Conservation (phyloP, 805 yeast species). For the Teunomyces cretensis region DNA sequence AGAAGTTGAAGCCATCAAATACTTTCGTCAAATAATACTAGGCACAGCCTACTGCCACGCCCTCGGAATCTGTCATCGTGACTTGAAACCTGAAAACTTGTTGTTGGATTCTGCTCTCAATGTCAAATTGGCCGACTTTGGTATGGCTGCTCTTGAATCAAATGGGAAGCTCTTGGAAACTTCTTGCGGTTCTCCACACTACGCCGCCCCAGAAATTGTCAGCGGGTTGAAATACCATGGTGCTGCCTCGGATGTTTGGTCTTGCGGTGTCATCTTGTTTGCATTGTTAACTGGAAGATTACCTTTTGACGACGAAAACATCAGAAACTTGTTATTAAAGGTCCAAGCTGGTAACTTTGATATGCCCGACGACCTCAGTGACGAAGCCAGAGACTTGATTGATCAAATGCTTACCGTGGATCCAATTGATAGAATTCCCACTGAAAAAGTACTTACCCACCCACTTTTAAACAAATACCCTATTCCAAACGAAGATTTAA, state of each 20-base stretch:
- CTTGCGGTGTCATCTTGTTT: slow-evolving; percentile 80
- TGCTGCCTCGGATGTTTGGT: slow-evolving; percentile 84
- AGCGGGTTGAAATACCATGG: slow-evolving; percentile 79
- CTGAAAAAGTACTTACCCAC: slow-evolving; percentile 62
- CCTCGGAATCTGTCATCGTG: slow-evolving; percentile 77
- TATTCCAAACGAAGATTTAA: slow-evolving; percentile 44
- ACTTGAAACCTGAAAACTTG: slow-evolving; percentile 78
- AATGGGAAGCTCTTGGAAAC: slow-evolving; percentile 72
- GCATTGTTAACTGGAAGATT: slow-evolving; percentile 78
- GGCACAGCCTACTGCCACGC: slow-evolving; percentile 84
- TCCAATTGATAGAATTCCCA: slow-evolving; percentile 69
- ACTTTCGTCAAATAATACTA: slow-evolving; percentile 72
- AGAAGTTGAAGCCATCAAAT: slow-evolving; percentile 72
- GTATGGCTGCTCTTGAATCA: slow-evolving; percentile 84
- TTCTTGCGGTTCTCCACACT: slow-evolving; percentile 86
- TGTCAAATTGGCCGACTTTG: slow-evolving; percentile 82
- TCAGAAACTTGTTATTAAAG: slow-evolving; percentile 65
- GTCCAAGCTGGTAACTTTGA: slow-evolving; percentile 75
- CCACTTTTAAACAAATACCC: slow-evolving; percentile 55
- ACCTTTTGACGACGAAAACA: slow-evolving; percentile 82
- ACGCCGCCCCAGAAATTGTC: slow-evolving; percentile 86
- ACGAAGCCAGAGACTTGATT: slow-evolving; percentile 68
- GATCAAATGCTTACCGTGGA: slow-evolving; percentile 65
- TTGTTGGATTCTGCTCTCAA: slow-evolving; percentile 64
- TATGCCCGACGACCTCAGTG: slow-evolving; percentile 64